Percentiles rank a stretch among this genome's conserved stretches.
Evolutionary conservation across 805 yeast species (phyloP).

Genomic region (Candida arabinofermentans): DNA sequence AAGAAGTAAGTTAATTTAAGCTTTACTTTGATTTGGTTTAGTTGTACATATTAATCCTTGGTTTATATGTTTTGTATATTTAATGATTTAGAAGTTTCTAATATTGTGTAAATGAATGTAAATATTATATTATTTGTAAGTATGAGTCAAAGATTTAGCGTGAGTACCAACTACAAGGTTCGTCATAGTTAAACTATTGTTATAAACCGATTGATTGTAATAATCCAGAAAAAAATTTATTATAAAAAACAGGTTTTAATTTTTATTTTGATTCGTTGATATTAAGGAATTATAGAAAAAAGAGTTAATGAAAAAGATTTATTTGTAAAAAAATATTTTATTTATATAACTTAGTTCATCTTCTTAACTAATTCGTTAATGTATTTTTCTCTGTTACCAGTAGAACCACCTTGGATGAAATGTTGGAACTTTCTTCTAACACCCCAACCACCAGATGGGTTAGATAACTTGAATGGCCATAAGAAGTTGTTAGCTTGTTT

Average conservation of each 20-base stretch:
- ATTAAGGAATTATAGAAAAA: conserved; percentile 1
- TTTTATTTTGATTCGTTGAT: conserved; percentile 3
- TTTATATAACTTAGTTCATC: conserved; percentile 62
- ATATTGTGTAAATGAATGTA: too few relatives aligned
- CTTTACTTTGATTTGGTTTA: not conserved
- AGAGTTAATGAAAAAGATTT: conserved; percentile 2
- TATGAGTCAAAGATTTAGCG: too few relatives aligned
- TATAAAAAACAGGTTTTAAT: conserved; percentile 5
- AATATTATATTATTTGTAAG: too few relatives aligned
- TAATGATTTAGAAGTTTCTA: too few relatives aligned
- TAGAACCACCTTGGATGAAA: conserved; percentile 97
- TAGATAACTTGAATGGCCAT: conserved; percentile 96
- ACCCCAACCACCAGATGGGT: conserved; percentile 98
- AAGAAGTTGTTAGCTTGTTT: conserved; percentile 97
- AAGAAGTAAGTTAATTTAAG: conserved; percentile 13
- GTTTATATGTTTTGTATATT: not conserved
- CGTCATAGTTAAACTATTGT: too few relatives aligned
- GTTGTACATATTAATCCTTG: not conserved
- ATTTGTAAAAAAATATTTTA: not conserved
- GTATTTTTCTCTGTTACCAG: conserved; percentile 97
- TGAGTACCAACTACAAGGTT: too few relatives aligned
- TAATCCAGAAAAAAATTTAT: not conserved
- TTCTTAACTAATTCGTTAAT: conserved; percentile 91
- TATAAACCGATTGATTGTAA: too few relatives aligned
- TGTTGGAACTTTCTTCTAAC: conserved; percentile 94